Percentiles rank a stretch among this genome's conserved stretches.
Evolutionary conservation across 192 early-diverging fungal species (phyloP).

Genomic region (Coemansia sp.): DNA sequence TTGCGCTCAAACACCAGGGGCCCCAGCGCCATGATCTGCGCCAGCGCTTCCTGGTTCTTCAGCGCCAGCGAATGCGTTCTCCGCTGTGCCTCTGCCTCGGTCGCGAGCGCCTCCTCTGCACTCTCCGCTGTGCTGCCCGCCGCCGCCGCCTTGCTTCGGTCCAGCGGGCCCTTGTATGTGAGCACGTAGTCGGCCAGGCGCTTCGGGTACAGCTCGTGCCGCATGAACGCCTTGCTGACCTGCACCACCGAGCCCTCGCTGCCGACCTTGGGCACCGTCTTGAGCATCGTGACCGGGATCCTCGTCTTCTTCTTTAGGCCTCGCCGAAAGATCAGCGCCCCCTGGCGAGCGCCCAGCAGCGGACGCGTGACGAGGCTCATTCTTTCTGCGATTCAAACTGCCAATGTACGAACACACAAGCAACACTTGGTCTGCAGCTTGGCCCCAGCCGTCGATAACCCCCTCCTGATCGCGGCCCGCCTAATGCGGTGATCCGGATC

Average conservation of each 20-base stretch:
- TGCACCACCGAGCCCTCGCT: conserved; percentile 26
- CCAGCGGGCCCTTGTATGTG: conserved; percentile 22
- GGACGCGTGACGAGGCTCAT: conserved; percentile 26
- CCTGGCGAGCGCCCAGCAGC: conserved; percentile 8
- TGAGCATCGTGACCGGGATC: conserved; percentile 36
- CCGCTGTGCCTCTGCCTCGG: conserved; percentile 1
- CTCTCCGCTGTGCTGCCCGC: neutral
- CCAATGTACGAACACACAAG: too few species aligned
- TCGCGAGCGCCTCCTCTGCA: neutral
- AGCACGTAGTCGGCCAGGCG: conserved; percentile 41
- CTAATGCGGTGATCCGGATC: too few species aligned
- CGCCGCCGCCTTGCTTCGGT: conserved; percentile 19
- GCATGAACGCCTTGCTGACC: conserved; percentile 40
- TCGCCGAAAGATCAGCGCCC: conserved; percentile 15
- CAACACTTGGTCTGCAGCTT: too few species aligned
- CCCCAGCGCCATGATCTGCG: conserved; percentile 12
- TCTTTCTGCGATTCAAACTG: neutral
- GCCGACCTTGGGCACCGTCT: conserved; percentile 31
- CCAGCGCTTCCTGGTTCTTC: conserved; percentile 33
- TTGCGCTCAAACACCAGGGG: conserved; percentile 42
- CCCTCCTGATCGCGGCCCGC: too few species aligned
- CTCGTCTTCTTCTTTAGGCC: conserved; percentile 33
- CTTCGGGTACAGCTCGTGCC: conserved; percentile 45
- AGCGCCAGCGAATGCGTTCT: conserved; percentile 28
- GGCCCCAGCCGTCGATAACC: too few species aligned